phyloP scores from a whole-genome alignment of 1,139 yeast species.

The Geotrichum reessii region DNA sequence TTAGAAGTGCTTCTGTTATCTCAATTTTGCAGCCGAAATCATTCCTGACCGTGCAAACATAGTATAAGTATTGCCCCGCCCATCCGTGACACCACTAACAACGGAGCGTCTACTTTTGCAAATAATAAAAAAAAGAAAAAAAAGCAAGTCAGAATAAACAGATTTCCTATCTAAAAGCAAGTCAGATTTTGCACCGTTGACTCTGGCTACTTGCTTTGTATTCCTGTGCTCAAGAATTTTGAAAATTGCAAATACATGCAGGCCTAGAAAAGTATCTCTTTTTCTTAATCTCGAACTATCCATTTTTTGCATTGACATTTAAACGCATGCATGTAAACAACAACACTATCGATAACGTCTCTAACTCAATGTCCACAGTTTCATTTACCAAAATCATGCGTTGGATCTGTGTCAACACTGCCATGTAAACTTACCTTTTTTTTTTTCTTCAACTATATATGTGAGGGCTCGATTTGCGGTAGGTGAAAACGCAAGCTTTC shows the following conservation, averaged over 20 bases:
- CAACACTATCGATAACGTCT: slow-evolving; percentile 36
- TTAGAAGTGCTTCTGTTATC: slow-evolving; percentile 88
- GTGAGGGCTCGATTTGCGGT: too few species aligned
- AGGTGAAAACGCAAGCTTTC: slow-evolving; percentile 84
- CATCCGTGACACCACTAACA: slow-evolving; percentile 65
- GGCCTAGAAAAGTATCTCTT: slow-evolving; percentile 97
- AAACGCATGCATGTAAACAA: neutral
- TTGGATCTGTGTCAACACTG: slow-evolving; percentile 80
- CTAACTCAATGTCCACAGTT: neutral
- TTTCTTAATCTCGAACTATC: slow-evolving; percentile 88
- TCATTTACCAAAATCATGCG: slow-evolving; percentile 53
- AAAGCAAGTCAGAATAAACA: too few species aligned
- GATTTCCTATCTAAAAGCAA: too few species aligned
- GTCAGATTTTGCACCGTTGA: slow-evolving; percentile 74
- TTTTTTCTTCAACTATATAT: too few species aligned
- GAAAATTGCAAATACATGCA: slow-evolving; percentile 79
- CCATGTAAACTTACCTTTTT: too few species aligned
- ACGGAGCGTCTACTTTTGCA: too few species aligned
- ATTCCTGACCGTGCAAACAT: slow-evolving; percentile 72
- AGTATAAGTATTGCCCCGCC: slow-evolving; percentile 94
- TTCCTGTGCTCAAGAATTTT: slow-evolving; percentile 77
- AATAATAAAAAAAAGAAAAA: too few species aligned
- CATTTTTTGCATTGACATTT: slow-evolving; percentile 67
- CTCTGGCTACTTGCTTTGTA: slow-evolving; percentile 92
- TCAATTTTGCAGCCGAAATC: slow-evolving; percentile 66